Conservation (phyloP, 1,284 basidiomycete species). For the Cryptococcus wingfieldii region DNA sequence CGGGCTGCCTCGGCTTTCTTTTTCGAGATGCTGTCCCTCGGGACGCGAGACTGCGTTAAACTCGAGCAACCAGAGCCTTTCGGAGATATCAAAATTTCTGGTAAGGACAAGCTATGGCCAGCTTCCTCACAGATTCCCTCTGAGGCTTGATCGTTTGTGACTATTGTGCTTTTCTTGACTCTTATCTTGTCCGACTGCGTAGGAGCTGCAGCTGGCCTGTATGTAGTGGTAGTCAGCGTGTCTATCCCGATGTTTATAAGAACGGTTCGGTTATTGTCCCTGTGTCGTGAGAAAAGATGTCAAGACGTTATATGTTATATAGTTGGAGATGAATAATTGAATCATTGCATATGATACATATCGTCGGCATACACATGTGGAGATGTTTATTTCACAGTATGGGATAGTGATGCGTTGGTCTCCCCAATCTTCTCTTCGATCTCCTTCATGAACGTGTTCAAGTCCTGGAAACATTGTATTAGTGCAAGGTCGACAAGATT, state of each 20-base stretch:
- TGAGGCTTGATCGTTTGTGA: neutral
- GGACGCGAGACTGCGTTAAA: constrained; percentile 83
- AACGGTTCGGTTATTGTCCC: no score
- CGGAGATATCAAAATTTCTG: constrained; percentile 77
- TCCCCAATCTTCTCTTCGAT: constrained; percentile 33
- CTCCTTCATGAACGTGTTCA: constrained; percentile 40
- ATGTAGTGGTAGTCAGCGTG: neutral
- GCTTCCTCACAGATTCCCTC: neutral
- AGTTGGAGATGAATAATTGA: neutral
- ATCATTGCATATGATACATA: neutral
- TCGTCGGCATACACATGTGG: neutral
- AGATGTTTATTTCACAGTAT: neutral
- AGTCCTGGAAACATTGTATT: constrained; percentile 24
- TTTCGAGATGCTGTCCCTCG: constrained; percentile 91
- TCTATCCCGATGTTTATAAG: neutral
- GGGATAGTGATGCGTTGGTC: constrained; percentile 6
- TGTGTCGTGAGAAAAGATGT: neutral
- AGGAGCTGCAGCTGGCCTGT: neutral
- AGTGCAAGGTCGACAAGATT: neutral
- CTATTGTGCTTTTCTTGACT: neutral
- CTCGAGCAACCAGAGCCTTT: constrained; percentile 70
- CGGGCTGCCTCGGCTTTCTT: constrained; percentile 93
- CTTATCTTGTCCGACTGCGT: neutral
- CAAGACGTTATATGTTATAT: neutral
- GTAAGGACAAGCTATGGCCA: constrained; percentile 68